Base-by-base conservation (phyloP, 208 protist species). In the Leishmania mexicana region DNA sequence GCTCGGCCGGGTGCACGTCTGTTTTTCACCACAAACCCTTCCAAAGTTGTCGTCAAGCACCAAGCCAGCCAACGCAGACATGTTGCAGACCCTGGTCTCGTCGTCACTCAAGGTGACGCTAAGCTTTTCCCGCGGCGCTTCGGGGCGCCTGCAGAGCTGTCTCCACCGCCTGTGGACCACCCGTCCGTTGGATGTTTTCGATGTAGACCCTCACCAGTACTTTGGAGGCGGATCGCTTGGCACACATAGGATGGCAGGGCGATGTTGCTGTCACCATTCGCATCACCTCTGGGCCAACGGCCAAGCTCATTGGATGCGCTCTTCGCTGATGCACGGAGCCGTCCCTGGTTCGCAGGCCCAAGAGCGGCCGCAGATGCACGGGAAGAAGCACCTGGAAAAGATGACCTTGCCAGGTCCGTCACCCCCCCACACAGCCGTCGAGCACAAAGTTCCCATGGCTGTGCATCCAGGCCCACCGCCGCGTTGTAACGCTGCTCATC, bases 301-400 rank as follows among this genome's bases (percentile, higher is more conserved):
- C 19, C 38, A 70, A 62, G 31, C 75, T n/a, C 75, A 79, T 79
- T 13, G 40, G 75, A 35, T 71, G 45, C 65, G 40, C 35, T 71
- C 38, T 45, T 54, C 17, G 65, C 65, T 42, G 65, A 71, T 45
- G n/a, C n/a, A 24, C 40, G 24, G 67, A 28, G 40, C 51, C 53
- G 49, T 65, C 49, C 49, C 8, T 58, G 28, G 45, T 75, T 35
- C 35, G 13, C 0, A 84, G 67, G 57, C 74, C 4, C 75, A 83
- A 83, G 24, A 79, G 53, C 21, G 13, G 51, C 51, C 51, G 17
- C 51, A 19, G 3, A 19, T 21, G 51, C 51, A 54, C 15, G 51
- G 51, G 10, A 51, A 81, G 38, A 8, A 40, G 45, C n/a, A 81
- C 60, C 75, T 87, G 83, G 40, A 87, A 87, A 47, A 87, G 83